Evolutionary conservation across 2,329 filamentous ascomycete species (phyloP).

Genomic region (Colletotrichum sp.): DNA sequence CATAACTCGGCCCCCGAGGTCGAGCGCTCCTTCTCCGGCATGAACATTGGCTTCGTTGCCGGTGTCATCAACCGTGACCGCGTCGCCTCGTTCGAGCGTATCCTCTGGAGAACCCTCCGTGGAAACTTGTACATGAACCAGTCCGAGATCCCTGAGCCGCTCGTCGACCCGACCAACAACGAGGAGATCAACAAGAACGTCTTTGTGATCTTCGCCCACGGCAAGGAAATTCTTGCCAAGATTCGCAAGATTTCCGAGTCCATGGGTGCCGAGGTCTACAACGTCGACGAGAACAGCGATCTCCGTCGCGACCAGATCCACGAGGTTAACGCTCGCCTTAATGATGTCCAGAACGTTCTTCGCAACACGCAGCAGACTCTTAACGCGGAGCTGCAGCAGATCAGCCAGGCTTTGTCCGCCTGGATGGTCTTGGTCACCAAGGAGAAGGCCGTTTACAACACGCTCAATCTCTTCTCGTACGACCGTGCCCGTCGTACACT

Average conservation of each 20-base stretch:
- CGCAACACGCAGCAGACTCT: constrained; percentile 95
- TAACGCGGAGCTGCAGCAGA: constrained; percentile 90
- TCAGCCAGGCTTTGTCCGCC: constrained; percentile 87
- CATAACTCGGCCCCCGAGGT: constrained; percentile 69
- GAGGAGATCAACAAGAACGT: constrained; percentile 96
- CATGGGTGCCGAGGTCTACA: constrained; percentile 93
- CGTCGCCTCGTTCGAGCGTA: constrained; percentile 94
- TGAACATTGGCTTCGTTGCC: constrained; percentile 99
- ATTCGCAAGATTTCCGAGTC: constrained; percentile 99
- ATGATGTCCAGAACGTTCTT: constrained; percentile 90
- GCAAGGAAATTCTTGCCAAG: constrained; percentile 97
- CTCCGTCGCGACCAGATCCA: constrained; percentile 94
- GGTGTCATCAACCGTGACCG: constrained; percentile 94
- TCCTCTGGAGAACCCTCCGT: constrained; percentile 94
- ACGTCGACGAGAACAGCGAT: constrained; percentile 96
- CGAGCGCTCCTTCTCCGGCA: constrained; percentile 89
- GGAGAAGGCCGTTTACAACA: constrained; percentile 97
- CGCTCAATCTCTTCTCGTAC: constrained; percentile 95
- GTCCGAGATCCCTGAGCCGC: constrained; percentile 92
- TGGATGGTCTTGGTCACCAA: constrained; percentile 99
- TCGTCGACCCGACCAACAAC: constrained; percentile 91
- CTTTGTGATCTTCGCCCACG: constrained; percentile 98
- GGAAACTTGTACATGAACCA: constrained; percentile 99
- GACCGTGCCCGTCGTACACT: constrained; percentile 94
- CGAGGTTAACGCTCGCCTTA: constrained; percentile 92